Base-by-base conservation (phyloP, 345 rosid species). In the Salix suchowensis region DNA sequence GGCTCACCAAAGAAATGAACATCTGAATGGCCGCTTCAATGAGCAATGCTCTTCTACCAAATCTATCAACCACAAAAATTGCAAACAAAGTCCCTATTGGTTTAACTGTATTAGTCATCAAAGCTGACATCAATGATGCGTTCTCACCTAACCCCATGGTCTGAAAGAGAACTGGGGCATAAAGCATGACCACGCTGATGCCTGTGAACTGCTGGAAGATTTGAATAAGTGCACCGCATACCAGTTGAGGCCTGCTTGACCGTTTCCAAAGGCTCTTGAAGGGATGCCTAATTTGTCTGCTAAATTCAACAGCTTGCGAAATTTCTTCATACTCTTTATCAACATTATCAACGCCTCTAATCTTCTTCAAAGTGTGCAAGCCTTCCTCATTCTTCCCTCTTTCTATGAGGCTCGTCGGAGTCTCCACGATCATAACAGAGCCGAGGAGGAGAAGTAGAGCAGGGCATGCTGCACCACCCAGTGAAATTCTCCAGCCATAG, bases 131-230 rank as follows among this genome's bases (percentile, higher is more conserved):
- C 23, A 89, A 69, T 0, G 92, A 80, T 2, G 90, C 92, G 32
- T 71, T 10, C 68, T 75, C 68, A 0, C 87, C 88, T 9, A 87
- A 81, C 5, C 92, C 92, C 80, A 89, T 86, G 0, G 90, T 87
- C 75, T 82, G 88, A 12, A 88, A 87, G 52, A 88, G 81, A 19
- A 85, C 90, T 0, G 91, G 92, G 14, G 90, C 83, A 64, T 89
- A 89, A 55, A 86, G 84, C 88, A 84, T 82, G 67, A 89, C 77
- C 8, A 83, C 86, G 36, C 83, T 89, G 70, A 90, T 88, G 40
- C 97, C 97, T 0, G 97, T 86, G n/a, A 91, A 86, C 81, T 91
- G 94, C 82, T 90, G 97, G 75, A 90, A 90, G 66, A 88, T 46
- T 37, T 88, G 94, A 67, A 88, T 78, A 26, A 86, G 8, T 2